Percentiles rank a stretch among this genome's conserved stretches.
Evolutionary conservation across 495 filamentous ascomycete genomes (phyloP).

Genomic region (Penicillium steckii): DNA sequence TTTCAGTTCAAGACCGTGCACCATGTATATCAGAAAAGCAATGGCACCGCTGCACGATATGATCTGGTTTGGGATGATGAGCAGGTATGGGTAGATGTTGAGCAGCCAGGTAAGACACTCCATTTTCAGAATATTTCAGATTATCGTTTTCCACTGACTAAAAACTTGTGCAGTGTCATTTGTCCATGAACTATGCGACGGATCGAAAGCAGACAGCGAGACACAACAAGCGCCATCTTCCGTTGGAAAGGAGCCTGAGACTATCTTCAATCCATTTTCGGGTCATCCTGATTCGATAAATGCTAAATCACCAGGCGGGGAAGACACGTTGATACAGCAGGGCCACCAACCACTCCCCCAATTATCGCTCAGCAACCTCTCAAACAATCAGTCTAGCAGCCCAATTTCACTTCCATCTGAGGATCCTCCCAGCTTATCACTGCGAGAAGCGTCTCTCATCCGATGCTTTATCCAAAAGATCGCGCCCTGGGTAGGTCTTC

Average conservation of each 20-base stretch:
- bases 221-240: not conserved
- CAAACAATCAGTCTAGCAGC: not conserved
- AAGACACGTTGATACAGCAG: not conserved
- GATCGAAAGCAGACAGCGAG: conserved; percentile 5
- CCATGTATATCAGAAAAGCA: conserved; percentile 37
- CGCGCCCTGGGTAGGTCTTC: conserved; percentile 31
- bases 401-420: not conserved
- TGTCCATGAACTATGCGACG: conserved; percentile 27
- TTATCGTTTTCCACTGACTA: not conserved
- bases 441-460: conserved; percentile 34
- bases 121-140: not conserved
- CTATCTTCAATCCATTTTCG: too few species aligned
- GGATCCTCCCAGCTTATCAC: conserved; percentile 13
- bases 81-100: conserved; percentile 37
- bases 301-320: not conserved
- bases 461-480: conserved; percentile 35
- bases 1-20: conserved; percentile 39
- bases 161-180: conserved; percentile 28
- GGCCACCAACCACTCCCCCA: not conserved
- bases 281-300: not conserved
- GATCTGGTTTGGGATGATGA: conserved; percentile 33
- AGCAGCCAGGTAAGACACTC: conserved; percentile 28
- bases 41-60: conserved; percentile 28
- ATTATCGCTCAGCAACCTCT: not conserved
- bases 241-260: not conserved